These are phyloP conservation scores for Xylaria sp. DNA, from an alignment of 2,329 filamentous ascomycete genomes.

Conservation along the genomic window DNA sequence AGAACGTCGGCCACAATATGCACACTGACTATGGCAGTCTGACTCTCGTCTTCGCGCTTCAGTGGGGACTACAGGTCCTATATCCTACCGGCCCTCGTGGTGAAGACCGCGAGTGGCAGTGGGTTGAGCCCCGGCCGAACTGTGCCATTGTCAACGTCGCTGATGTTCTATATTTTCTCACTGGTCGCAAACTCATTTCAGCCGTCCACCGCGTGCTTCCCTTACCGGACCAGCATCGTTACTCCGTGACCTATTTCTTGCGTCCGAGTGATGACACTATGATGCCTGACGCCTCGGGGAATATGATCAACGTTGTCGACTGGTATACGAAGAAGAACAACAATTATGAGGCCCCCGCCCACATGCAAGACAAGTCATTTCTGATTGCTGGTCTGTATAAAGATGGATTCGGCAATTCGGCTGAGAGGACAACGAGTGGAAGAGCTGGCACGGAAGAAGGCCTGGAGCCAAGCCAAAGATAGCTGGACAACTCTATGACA, in stretches of 20 bases:
- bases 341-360: conserved; percentile 14
- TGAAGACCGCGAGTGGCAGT: conserved; percentile 2
- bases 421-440: not conserved
- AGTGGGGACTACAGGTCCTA: conserved; percentile 20
- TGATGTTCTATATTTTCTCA: conserved; percentile 25
- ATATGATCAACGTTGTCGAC: conserved; percentile 16
- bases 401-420: not conserved
- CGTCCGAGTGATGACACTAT: conserved; percentile 17
- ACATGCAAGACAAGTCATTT: conserved; percentile 19
- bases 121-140: conserved; percentile 14
- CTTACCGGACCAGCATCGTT: conserved; percentile 15
- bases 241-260: conserved; percentile 29
- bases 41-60: conserved; percentile 5
- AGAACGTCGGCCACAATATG: conserved; percentile 13
- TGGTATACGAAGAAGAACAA: conserved; percentile 26
- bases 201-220: conserved; percentile 26
- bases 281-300: conserved; percentile 14
- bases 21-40: conserved; percentile 18
- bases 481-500: not conserved
- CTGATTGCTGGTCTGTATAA: conserved; percentile 14
- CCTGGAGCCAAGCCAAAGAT: not conserved
- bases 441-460: not conserved
- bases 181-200: conserved; percentile 4
- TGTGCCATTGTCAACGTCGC: conserved; percentile 27
- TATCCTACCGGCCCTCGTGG: not conserved